phyloP scores from a whole-genome alignment of 2,329 filamentous ascomycete genomes.

The Exophiala viscosa region DNA sequence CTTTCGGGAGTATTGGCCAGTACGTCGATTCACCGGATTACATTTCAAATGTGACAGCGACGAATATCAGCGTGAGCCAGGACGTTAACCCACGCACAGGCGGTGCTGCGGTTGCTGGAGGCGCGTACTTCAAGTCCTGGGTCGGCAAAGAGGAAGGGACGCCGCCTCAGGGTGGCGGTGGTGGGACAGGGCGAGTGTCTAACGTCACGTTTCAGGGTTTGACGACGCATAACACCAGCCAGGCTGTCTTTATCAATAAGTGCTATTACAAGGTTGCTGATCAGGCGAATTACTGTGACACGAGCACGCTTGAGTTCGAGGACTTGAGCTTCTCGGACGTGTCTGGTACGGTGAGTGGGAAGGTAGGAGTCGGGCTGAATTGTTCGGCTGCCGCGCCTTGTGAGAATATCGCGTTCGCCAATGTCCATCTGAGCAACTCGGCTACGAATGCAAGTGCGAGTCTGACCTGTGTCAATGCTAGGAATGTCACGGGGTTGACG shows the following conservation, averaged over 20 bases:
- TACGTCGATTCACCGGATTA: constrained; percentile 5
- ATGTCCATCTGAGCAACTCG: not conserved
- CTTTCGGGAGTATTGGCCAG: constrained; percentile 1
- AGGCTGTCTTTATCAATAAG: constrained; percentile 1
- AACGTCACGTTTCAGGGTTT: constrained; percentile 3
- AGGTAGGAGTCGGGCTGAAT: constrained; percentile 6
- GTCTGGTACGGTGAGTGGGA: constrained; percentile 4
- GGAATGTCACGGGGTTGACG: not conserved
- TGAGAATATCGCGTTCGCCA: constrained; percentile 1
- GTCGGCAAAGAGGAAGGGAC: not conserved
- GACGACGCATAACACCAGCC: constrained; percentile 2
- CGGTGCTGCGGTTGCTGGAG: constrained; percentile 1
- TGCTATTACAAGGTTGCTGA: constrained; percentile 6
- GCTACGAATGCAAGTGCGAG: not conserved
- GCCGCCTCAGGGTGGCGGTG: constrained; percentile 4
- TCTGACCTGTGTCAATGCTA: constrained; percentile 4
- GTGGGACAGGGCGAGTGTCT: not conserved
- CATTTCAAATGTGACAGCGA: constrained; percentile 4
- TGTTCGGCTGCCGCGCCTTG: constrained; percentile 4
- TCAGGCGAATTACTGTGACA: constrained; percentile 5
- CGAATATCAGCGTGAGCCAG: constrained; percentile 1
- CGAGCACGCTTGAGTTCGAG: constrained; percentile 6
- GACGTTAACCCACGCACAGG: constrained; percentile 1
- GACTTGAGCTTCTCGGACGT: constrained; percentile 3
- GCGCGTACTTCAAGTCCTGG: constrained; percentile 9